Evolutionary conservation across 2,329 filamentous ascomycete species (phyloP), one percentile per base, ranked within the genome.

Genomic region (Apiospora sp.): DNA sequence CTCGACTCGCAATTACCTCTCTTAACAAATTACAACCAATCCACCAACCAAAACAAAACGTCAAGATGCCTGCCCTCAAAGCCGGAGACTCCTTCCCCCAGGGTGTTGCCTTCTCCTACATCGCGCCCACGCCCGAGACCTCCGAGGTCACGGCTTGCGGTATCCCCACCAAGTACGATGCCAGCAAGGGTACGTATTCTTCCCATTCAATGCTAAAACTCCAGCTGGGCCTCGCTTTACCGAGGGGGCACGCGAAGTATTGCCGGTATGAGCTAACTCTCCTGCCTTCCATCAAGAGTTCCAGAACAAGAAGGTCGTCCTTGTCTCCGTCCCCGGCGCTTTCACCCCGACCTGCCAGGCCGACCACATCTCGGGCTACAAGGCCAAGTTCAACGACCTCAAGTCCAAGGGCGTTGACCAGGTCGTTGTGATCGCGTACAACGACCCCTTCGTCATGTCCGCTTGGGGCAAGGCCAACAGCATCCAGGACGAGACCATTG

Each of bases 381-480:
- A 95, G 78, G 84, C 89, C 82, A 91, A 93, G 81, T 84, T 91
- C 77, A 86, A 89, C 71, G 86, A 91, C 80, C 87, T 96, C 83
- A 91, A 91, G 85, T 85, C 85, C 79, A 95, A 96, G 88, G 93
- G 93, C 78, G 92, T 96, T 75, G 94, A 96, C 82, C 83, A 92
- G 74, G 89, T 97, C 78, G 90, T 93, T 75, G 90, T 96, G 79
- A 91, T 96, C 79, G 93, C 93, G 73, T 92, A 86, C 86, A 97
- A 97, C 83, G 94, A 97, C 83, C 86, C 91, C 75, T 96, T 88
- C 80, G 94, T 96, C 82, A 96, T 96, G 94, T 92, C 90, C 78
- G 93, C 92, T 69, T 96, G 93, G 93, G 92, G 91, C 84, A 96
- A 96, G 89, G 93, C 94, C 80, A 95, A 96, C 84, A 87, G 87